A percentile compares a stretch with the other conserved stretches of the same genome.
Conservation (phyloP, 768 basidiomycete genomes). For the Boletus sp. region DNA sequence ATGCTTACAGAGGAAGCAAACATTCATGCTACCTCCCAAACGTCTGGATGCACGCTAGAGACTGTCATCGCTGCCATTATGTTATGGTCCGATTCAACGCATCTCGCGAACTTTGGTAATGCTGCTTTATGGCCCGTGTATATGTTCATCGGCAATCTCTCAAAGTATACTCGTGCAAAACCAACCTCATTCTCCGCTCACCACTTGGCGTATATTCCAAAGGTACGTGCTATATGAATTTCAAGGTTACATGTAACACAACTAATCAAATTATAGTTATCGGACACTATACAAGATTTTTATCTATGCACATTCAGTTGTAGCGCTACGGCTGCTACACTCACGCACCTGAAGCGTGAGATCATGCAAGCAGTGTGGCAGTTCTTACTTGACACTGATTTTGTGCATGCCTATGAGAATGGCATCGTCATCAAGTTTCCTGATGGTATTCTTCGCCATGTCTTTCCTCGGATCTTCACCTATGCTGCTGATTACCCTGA, state of each 20-base stretch:
- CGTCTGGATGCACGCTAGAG: not conserved
- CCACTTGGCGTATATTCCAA: not conserved
- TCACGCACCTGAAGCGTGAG: conserved; percentile 20
- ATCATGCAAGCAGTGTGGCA: conserved; percentile 27
- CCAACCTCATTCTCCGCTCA: not conserved
- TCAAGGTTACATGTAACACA: not conserved
- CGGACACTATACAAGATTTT: not conserved
- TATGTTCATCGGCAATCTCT: not conserved
- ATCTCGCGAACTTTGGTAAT: conserved; percentile 22
- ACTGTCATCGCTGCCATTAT: conserved; percentile 16
- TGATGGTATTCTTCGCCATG: conserved; percentile 12
- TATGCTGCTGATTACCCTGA: conserved; percentile 34
- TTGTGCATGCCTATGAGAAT: conserved; percentile 21
- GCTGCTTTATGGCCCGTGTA: conserved; percentile 17
- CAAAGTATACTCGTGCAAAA: conserved; percentile 2
- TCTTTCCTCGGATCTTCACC: conserved; percentile 22
- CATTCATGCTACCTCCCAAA: not conserved
- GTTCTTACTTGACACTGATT: conserved; percentile 23
- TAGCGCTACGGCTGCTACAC: not conserved
- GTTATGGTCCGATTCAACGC: conserved; percentile 26
- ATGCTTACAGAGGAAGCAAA: not conserved
- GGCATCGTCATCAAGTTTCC: conserved; percentile 20
- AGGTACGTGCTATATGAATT: not conserved
- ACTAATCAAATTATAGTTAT: not conserved
- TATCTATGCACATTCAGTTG: not conserved